A percentile compares a stretch with the other conserved stretches of the same genome.
Evolutionary conservation across 169 alveolate species (phyloP).

Genomic region (Plasmodium blacklocki): DNA sequence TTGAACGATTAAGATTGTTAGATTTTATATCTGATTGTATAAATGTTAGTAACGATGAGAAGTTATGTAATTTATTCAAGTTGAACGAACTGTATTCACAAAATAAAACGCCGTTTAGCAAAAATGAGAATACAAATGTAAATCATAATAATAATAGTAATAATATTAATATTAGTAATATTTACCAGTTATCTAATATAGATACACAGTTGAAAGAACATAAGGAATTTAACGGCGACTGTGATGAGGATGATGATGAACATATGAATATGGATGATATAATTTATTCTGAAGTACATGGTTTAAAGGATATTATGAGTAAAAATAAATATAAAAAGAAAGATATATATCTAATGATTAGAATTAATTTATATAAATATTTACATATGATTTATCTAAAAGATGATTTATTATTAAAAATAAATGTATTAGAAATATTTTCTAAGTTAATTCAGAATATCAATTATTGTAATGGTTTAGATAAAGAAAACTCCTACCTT

Average conservation of each 20-base stretch:
- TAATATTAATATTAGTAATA: background rate
- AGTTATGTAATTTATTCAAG: conserved; percentile 27
- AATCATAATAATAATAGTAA: background rate
- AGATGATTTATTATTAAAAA: conserved; percentile 71
- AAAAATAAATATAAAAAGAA: conserved; percentile 27
- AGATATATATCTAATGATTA: conserved; percentile 21
- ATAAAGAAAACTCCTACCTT: conserved; percentile 15
- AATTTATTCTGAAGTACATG: background rate
- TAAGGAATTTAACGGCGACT: background rate
- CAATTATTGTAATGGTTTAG: conserved; percentile 5
- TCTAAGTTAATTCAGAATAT: conserved; percentile 41
- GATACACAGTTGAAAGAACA: background rate
- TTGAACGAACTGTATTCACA: background rate
- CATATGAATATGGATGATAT: conserved; percentile 18
- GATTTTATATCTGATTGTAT: conserved; percentile 46
- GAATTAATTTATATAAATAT: conserved; percentile 68
- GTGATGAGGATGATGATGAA: conserved; percentile 8
- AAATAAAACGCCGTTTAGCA: background rate
- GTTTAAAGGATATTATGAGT: conserved; percentile 24
- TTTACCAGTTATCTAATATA: background rate
- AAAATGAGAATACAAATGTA: background rate
- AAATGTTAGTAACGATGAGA: conserved; percentile 14
- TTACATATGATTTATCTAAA: conserved; percentile 44
- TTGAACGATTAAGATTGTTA: conserved; percentile 51
- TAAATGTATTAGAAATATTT: conserved; percentile 67